Conservation (phyloP, 225 moss, liverwort and hornwort species). For the Physcomitrium patens region DNA sequence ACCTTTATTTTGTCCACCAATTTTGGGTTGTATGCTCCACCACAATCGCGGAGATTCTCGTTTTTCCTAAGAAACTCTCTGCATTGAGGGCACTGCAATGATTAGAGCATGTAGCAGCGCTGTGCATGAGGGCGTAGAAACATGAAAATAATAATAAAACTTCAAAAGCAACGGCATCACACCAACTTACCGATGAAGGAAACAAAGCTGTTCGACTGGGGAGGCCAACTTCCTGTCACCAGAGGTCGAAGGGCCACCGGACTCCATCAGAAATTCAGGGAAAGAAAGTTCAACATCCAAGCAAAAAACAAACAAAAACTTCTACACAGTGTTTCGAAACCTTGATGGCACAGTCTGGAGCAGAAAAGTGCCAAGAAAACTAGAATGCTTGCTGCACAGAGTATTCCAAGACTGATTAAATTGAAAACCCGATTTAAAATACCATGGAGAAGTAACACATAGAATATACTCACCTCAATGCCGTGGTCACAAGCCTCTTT, state of each 20-base stretch:
- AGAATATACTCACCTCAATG: slow-evolving; percentile 41
- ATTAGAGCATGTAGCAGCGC: neutral
- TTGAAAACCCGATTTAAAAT: neutral
- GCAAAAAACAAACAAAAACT: no score
- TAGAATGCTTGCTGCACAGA: slow-evolving; percentile 2
- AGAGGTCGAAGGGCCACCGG: neutral
- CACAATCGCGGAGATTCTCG: slow-evolving; percentile 28
- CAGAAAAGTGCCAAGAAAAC: neutral
- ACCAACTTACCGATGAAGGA: slow-evolving; percentile 43
- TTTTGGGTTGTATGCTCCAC: slow-evolving; percentile 43
- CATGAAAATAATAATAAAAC: neutral
- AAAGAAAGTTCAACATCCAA: neutral
- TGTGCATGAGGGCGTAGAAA: neutral
- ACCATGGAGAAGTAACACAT: neutral
- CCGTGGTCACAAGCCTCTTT: slow-evolving; percentile 85
- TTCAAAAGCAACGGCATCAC: neutral
- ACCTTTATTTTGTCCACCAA: slow-evolving; percentile 17
- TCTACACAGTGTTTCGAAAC: no score
- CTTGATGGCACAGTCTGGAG: no score
- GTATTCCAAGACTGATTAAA: slow-evolving; percentile 11
- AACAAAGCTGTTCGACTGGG: slow-evolving; percentile 78
- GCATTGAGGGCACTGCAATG: slow-evolving; percentile 19
- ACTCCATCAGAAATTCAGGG: slow-evolving; percentile 14
- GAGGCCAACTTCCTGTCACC: slow-evolving; percentile 76
- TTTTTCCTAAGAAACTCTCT: slow-evolving; percentile 34